phyloP scores from a whole-genome alignment of 1,139 yeast species.

The Suhomyces chickasaworum region DNA sequence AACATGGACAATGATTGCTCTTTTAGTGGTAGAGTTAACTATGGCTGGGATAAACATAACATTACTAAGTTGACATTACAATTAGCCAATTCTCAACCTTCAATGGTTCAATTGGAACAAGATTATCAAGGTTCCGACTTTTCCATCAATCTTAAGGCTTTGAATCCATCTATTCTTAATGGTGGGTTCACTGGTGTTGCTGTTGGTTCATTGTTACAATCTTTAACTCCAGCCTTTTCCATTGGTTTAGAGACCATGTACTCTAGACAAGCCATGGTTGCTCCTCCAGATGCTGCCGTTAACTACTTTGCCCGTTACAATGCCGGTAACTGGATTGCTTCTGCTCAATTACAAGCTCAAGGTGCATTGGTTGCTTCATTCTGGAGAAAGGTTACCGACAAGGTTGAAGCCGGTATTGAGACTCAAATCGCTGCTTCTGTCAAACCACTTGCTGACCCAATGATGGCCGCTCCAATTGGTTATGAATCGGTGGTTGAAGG shows the following conservation, averaged over 20 bases:
- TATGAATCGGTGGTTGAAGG: conserved; percentile 86
- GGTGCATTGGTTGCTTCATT: conserved; percentile 88
- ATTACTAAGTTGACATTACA: conserved; percentile 87
- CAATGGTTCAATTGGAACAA: conserved; percentile 95
- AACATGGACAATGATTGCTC: conserved; percentile 85
- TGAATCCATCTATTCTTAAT: conserved; percentile 80
- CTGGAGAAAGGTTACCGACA: conserved; percentile 91
- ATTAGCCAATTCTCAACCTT: conserved; percentile 85
- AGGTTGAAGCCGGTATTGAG: conserved; percentile 96
- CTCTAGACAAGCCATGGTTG: conserved; percentile 70
- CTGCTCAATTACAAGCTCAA: conserved; percentile 92
- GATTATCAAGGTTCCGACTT: conserved; percentile 90
- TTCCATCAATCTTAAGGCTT: conserved; percentile 83
- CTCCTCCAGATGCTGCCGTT: conserved; percentile 91
- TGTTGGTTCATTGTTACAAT: conserved; percentile 88
- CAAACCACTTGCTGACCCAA: conserved; percentile 77
- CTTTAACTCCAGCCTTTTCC: conserved; percentile 79
- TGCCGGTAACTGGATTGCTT: conserved; percentile 86
- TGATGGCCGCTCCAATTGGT: conserved; percentile 80
- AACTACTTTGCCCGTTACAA: conserved; percentile 91
- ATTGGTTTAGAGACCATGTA: conserved; percentile 93
- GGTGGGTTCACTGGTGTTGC: conserved; percentile 88
- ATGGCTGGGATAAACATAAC: conserved; percentile 83
- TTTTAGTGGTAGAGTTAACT: conserved; percentile 86
- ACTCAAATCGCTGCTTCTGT: conserved; percentile 80